Evolutionary conservation across 78 protist species (phyloP).

Genomic region (Monocercomonoides exilis): DNA sequence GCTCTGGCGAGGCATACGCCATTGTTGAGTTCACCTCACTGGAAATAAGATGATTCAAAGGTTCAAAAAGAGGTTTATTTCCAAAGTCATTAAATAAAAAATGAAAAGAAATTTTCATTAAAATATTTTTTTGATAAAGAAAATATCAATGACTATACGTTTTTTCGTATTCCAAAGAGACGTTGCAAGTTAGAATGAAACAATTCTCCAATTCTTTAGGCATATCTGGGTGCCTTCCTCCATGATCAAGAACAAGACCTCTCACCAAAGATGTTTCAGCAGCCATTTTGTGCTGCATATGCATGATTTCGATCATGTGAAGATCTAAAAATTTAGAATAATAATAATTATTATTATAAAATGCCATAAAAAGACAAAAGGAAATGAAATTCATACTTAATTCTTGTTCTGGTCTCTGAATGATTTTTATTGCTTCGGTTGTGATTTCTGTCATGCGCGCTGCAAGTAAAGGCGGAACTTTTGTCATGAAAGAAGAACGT

Average conservation of each 20-base stretch:
- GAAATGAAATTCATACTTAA: neutral
- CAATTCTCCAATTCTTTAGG: constrained; percentile 65
- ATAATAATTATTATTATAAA: no score
- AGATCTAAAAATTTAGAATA: constrained; percentile 59
- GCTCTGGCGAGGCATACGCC: constrained; percentile 68
- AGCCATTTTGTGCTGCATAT: constrained; percentile 81
- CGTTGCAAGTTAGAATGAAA: constrained; percentile 82
- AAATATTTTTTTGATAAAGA: no score
- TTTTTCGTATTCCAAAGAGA: constrained; percentile 94
- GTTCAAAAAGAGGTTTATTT: no score
- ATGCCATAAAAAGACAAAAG: no score
- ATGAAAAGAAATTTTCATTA: constrained; percentile 11
- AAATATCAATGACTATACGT: no score
- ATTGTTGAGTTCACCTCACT: constrained; percentile 85
- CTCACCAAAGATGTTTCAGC: constrained; percentile 49
- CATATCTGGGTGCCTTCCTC: constrained; percentile 98
- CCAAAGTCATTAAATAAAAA: neutral
- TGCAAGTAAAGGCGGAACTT: neutral
- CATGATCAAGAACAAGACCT: constrained; percentile 99
- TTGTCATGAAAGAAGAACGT: neutral
- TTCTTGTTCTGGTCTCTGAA: neutral
- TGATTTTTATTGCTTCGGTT: neutral
- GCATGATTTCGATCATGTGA: constrained; percentile 96
- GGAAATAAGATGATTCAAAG: neutral
- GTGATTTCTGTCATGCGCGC: neutral